Conservation (phyloP, 2,329 filamentous ascomycete genomes). For the Penicillium sp. region DNA sequence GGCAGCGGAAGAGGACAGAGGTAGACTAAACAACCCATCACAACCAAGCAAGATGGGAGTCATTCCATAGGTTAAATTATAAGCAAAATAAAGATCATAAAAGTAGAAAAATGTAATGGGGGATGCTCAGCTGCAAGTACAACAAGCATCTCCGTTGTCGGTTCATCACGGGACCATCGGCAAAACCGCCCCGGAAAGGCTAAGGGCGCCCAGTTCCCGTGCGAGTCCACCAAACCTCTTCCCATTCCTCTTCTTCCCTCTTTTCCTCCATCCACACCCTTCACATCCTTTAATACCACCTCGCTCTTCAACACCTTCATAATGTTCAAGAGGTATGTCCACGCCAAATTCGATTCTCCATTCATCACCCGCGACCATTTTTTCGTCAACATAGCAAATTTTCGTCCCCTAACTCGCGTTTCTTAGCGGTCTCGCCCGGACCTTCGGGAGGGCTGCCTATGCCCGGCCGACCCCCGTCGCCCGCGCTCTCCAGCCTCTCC, state of each 20-base stretch:
- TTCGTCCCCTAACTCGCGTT: slow-evolving; percentile 17
- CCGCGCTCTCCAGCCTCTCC: slow-evolving; percentile 58
- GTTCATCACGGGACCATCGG: slow-evolving; percentile 45
- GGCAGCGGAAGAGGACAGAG: slow-evolving; percentile 17
- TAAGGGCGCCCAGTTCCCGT: slow-evolving; percentile 36
- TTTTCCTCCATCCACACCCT: slow-evolving; percentile 27
- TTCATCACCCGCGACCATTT: slow-evolving; percentile 16
- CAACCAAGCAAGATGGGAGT: background rate
- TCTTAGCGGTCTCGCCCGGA: slow-evolving; percentile 64
- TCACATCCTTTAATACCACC: slow-evolving; percentile 22
- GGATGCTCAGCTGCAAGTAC: background rate
- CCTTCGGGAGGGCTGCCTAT: slow-evolving; percentile 61
- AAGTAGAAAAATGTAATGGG: background rate
- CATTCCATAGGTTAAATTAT: background rate
- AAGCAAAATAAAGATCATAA: background rate
- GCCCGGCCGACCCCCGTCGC: slow-evolving; percentile 56
- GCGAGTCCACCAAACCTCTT: slow-evolving; percentile 34
- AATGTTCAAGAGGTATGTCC: slow-evolving; percentile 63
- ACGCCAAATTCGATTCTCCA: slow-evolving; percentile 9
- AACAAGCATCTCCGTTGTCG: slow-evolving; percentile 19
- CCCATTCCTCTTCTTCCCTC: slow-evolving; percentile 35
- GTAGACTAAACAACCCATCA: slow-evolving; percentile 3
- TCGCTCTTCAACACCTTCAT: slow-evolving; percentile 50
- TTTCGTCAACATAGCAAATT: slow-evolving; percentile 29
- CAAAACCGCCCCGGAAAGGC: slow-evolving; percentile 46